Evolutionary conservation across 306 rosid species (phyloP).

Genomic region (Citrullus colocynthis): DNA sequence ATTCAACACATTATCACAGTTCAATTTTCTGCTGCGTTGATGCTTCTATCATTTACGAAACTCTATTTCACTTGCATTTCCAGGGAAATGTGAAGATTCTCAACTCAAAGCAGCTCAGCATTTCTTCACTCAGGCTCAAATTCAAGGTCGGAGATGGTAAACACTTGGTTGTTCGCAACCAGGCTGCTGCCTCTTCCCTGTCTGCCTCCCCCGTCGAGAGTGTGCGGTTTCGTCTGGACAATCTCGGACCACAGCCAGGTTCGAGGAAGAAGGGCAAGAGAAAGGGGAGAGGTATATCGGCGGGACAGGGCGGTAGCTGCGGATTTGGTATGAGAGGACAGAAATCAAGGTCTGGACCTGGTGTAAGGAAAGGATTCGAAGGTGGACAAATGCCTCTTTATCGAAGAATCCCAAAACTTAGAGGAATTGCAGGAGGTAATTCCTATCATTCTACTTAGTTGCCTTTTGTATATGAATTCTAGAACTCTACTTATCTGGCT

Average conservation of each 20-base stretch:
- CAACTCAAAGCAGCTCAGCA: slow-evolving; percentile 19
- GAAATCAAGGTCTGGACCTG: slow-evolving; percentile 93
- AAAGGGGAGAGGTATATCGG: slow-evolving; percentile 85
- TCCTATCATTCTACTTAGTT: neutral
- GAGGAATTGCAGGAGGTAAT: slow-evolving; percentile 94
- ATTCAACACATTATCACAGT: neutral
- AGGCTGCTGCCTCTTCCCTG: slow-evolving; percentile 19
- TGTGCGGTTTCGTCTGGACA: slow-evolving; percentile 62
- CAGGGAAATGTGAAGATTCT: slow-evolving; percentile 50
- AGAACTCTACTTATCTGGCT: neutral
- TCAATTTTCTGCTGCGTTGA: neutral
- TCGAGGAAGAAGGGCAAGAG: slow-evolving; percentile 79
- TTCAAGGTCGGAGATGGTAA: slow-evolving; percentile 10
- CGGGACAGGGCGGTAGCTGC: slow-evolving; percentile 96
- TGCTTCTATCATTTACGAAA: neutral
- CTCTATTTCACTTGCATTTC: slow-evolving; percentile 4
- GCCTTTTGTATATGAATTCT: neutral
- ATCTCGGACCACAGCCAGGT: slow-evolving; percentile 90
- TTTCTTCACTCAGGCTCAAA: slow-evolving; percentile 22
- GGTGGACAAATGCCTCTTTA: slow-evolving; percentile 99
- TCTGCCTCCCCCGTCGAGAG: slow-evolving; percentile 5
- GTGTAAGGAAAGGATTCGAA: slow-evolving; percentile 68
- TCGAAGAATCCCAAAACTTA: slow-evolving; percentile 74
- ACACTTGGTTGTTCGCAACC: slow-evolving; percentile 20
- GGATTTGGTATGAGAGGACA: slow-evolving; percentile 99